Evolutionary conservation across 192 early-diverging fungal genomes (phyloP), one percentile per base, ranked within the genome.

Genomic region (Coemansia sp.): DNA sequence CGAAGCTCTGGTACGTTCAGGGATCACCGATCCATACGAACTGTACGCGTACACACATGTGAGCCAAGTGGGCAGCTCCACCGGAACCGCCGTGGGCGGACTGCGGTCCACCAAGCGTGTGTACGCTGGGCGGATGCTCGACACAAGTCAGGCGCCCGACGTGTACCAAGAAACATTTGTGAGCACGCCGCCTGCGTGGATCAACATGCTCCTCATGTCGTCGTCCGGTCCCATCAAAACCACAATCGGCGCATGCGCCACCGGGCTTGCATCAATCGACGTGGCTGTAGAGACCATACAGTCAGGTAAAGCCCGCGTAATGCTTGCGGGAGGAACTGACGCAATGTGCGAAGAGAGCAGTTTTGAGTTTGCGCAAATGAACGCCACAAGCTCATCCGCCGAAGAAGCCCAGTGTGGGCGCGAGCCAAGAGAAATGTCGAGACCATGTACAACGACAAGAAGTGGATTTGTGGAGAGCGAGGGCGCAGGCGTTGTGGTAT

Each of bases 301-400:
- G 60, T 79, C 84, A 16, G 94, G 94, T 57, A 94, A 94, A 82
- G 95, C 95, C 64, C 92, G 90, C 83, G 84, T 97, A 49, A 88
- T 94, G 69, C 84, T 97, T 57, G 92, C 90, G 50, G 95, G 95
- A 76, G 94, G 91, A 45, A 87, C 88, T 61, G 95, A 97, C 65
- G 90, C 89, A 68, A 89, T 95, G 82, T 86, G 88, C 64, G 92
- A 94, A 74, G 95, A 95, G 68, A 88, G 87, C 48, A 89, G 89
- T 24, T 91, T 91, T 66, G 95, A 97, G 83, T 97, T 97, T 77
- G 94, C 93, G 54, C 92, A 94, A 86, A 97, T 97, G 95, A 92
- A 92, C 80, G 95, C 95, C 23, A 97, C 95, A 12, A 86, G 86
- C 67, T 93, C 89, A 78, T 75, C 92, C 38, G 74, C 84, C 45